Evolutionary conservation across 371 early-diverging fungal species (phyloP), one percentile per base, ranked within the genome.

Genomic region (Mortierella sp.): DNA sequence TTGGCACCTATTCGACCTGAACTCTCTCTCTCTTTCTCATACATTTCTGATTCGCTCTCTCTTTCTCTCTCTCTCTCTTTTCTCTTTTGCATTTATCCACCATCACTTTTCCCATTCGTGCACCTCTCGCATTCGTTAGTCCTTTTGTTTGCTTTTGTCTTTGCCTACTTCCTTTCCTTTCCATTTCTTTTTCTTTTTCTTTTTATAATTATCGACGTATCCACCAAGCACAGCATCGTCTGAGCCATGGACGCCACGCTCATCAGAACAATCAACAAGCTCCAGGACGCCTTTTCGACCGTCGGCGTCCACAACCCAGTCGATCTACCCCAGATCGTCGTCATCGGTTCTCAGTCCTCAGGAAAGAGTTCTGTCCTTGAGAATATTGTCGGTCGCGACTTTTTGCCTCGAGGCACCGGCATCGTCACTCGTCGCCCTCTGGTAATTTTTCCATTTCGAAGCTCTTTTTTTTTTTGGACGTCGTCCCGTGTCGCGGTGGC

Each of bases 331-430:
- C 99, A 99, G 85, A 98, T 99, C 81, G 95, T 95, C 52, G 99
- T 99, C 51, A 95, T 99, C 80, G 99, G 98, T 46, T 92, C 93
- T n/a, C 98, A 99, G 85, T 95, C 95, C 68, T 93, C 95, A 82
- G 99, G 99, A 51, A 99, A 99, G 86, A 94, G 94, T 81, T 98
- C 99, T 30, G 99, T 99, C 44, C 89, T 99, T 44, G 99, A 99
- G 74, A 99, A 99, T 84, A 96, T 99, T 84, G 97, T 99, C 25
- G 98, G 99, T 26, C 87, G 95, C 67, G 99, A 99, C 83, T 97
- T 99, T 85, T 83, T 99, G 66, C 99, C 99, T 21, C 87, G 99
- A 56, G 99, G 99, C 63, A 91, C 95, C 60, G 96, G 98, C 60
- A 97, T 97, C 82, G 95, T 98, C 23, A 98, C 98, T 29, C 92